These are phyloP conservation scores for Prunus yedoensis DNA, from an alignment of 331 rosid genomes.

Conservation along the genomic window DNA sequence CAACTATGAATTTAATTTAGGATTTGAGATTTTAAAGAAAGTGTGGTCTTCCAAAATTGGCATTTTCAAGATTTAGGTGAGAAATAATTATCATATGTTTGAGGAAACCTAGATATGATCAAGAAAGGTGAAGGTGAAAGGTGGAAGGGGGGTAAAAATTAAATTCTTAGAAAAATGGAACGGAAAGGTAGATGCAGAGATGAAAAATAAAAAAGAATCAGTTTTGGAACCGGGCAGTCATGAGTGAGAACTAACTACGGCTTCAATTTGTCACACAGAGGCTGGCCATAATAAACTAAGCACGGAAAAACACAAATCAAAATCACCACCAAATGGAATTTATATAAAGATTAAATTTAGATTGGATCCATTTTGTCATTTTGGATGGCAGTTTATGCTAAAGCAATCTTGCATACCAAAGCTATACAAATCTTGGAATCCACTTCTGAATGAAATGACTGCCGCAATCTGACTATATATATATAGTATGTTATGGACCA, in stretches of 20 bases:
- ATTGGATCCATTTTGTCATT: slow-evolving; percentile 6
- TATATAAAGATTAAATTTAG: background rate
- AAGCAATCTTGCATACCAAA: background rate
- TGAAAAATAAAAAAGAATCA: background rate
- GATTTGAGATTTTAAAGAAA: slow-evolving; percentile 17
- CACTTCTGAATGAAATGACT: too few species aligned
- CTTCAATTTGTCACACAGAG: background rate
- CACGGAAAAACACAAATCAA: slow-evolving; percentile 21
- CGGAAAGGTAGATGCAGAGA: slow-evolving; percentile 12
- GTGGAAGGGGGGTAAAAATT: background rate
- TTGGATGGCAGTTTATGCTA: slow-evolving; percentile 5
- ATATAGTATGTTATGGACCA: slow-evolving; percentile 6
- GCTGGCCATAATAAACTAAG: slow-evolving; percentile 6
- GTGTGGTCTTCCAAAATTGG: slow-evolving; percentile 40
- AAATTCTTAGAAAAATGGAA: background rate
- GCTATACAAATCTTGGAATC: background rate
- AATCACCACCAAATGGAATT: background rate
- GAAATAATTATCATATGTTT: background rate
- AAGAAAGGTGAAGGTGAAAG: slow-evolving; percentile 1
- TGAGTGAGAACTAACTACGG: background rate
- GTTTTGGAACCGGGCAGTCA: background rate
- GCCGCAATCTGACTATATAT: too few species aligned
- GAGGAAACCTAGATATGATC: slow-evolving; percentile 4
- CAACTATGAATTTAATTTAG: background rate
- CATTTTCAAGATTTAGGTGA: slow-evolving; percentile 35